These are phyloP conservation scores for Platanus orientalis DNA, from an alignment of 164 flowering plant species.

Conservation along the genomic window DNA sequence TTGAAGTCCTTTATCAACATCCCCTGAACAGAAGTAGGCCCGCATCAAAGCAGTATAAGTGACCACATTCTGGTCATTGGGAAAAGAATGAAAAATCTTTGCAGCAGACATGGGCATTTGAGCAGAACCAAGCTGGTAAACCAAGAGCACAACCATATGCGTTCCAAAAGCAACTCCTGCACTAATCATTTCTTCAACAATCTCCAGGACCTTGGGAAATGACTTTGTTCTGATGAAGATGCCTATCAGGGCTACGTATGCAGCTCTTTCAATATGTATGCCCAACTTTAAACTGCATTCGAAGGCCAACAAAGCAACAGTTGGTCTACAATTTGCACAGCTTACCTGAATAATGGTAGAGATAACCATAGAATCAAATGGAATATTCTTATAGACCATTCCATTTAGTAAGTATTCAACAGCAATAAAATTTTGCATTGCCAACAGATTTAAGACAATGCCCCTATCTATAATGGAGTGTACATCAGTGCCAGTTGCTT, in stretches of 20 bases:
- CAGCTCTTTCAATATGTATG: conserved; percentile 35
- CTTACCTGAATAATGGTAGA: conserved; percentile 44
- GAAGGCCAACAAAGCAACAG: conserved; percentile 59
- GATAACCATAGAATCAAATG: conserved; percentile 36
- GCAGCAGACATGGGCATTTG: conserved; percentile 42
- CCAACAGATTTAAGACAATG: conserved; percentile 40
- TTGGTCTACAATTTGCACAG: conserved; percentile 33
- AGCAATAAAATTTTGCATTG: conserved; percentile 46
- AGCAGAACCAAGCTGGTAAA: conserved; percentile 62
- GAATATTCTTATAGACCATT: conserved; percentile 25
- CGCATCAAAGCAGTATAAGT: conserved; percentile 69
- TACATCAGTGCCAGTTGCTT: conserved; percentile 7
- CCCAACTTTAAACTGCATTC: conserved; percentile 43
- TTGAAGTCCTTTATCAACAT: conserved; percentile 56
- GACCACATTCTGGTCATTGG: conserved; percentile 43
- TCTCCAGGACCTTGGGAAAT: conserved; percentile 34
- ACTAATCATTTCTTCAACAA: conserved; percentile 49
- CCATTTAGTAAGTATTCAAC: conserved; percentile 45
- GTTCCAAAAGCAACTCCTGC: conserved; percentile 51
- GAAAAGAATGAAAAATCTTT: conserved; percentile 53
- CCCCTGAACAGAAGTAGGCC: conserved; percentile 49
- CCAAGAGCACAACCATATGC: conserved; percentile 41
- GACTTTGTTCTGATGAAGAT: conserved; percentile 41
- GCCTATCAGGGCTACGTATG: conserved; percentile 62
- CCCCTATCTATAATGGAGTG: conserved; percentile 30